These are phyloP conservation scores for Hydnomerulius pinastri DNA, from an alignment of 768 basidiomycete species.

Conservation along the genomic window DNA sequence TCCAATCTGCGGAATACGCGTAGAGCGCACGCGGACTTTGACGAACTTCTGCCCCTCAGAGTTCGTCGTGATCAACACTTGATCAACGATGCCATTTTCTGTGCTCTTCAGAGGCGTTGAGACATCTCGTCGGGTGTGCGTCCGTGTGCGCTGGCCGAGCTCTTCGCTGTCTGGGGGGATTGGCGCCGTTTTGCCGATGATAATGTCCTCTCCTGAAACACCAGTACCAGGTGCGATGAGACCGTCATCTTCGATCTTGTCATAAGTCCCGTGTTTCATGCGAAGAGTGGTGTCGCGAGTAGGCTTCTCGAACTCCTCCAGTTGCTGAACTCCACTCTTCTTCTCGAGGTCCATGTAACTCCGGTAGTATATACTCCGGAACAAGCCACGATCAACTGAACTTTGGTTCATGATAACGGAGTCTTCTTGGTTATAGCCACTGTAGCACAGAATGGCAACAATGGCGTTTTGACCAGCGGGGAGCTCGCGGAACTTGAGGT, in stretches of 20 bases:
- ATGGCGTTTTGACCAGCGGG: slow-evolving; percentile 99
- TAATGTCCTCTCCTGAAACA: slow-evolving; percentile 96
- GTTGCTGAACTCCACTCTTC: slow-evolving; percentile 85
- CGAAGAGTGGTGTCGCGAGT: slow-evolving; percentile 89
- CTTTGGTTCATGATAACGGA: slow-evolving; percentile 99
- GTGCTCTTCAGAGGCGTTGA: slow-evolving; percentile 98
- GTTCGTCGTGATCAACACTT: slow-evolving; percentile 95
- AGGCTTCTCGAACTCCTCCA: slow-evolving; percentile 98
- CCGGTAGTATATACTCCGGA: slow-evolving; percentile 98
- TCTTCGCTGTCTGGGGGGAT: slow-evolving; percentile 97
- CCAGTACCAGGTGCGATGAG: slow-evolving; percentile 94
- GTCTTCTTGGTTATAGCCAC: slow-evolving; percentile 99
- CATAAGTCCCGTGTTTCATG: slow-evolving; percentile 98
- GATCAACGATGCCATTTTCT: slow-evolving; percentile 96
- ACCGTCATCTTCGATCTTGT: slow-evolving; percentile 96
- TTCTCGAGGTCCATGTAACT: slow-evolving; percentile 99
- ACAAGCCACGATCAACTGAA: slow-evolving; percentile 95
- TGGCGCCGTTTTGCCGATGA: slow-evolving; percentile 98
- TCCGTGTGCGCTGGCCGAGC: slow-evolving; percentile 91
- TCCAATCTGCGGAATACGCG: slow-evolving; percentile 95
- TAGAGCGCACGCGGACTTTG: slow-evolving; percentile 94
- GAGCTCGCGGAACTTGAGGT: slow-evolving; percentile 96
- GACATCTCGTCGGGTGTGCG: slow-evolving; percentile 92
- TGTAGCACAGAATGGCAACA: slow-evolving; percentile 97
- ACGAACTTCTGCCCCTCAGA: slow-evolving; percentile 97